phyloP scores from a whole-genome alignment of 2,329 filamentous ascomycete species.

The Madurella mycetomatis region DNA sequence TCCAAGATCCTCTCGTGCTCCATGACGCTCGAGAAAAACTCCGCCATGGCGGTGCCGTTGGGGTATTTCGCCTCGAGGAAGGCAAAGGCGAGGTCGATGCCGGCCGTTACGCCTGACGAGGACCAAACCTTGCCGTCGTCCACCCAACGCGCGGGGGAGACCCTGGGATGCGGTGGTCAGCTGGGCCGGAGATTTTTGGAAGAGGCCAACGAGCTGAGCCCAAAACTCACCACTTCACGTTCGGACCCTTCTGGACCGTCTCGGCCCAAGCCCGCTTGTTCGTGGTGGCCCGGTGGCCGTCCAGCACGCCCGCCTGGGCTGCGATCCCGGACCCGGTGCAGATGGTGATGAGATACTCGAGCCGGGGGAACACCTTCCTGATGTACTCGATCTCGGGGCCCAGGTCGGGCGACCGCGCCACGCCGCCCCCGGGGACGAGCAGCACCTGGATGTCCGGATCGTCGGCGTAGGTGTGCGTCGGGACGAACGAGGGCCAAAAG shows the following conservation, averaged over 20 bases:
- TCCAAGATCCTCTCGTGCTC: slow-evolving; percentile 45
- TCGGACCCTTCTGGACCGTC: slow-evolving; percentile 43
- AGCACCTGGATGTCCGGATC: slow-evolving; percentile 57
- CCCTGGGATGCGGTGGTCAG: slow-evolving; percentile 20
- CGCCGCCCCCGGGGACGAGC: slow-evolving; percentile 61
- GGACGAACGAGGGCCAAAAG: slow-evolving; percentile 35
- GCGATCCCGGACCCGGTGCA: slow-evolving; percentile 61
- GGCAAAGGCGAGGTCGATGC: slow-evolving; percentile 35
- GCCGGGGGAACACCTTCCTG: slow-evolving; percentile 38
- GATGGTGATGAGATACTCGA: slow-evolving; percentile 58
- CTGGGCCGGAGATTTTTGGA: background rate
- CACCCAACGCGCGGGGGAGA: slow-evolving; percentile 59
- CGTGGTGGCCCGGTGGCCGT: slow-evolving; percentile 58
- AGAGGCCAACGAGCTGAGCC: background rate
- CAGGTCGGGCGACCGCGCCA: slow-evolving; percentile 37
- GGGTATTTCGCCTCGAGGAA: slow-evolving; percentile 45
- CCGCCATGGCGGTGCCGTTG: slow-evolving; percentile 41
- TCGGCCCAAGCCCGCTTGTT: slow-evolving; percentile 57
- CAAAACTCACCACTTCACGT: slow-evolving; percentile 48
- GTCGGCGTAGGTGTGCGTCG: slow-evolving; percentile 49
- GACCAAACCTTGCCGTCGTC: slow-evolving; percentile 64
- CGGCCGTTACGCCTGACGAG: slow-evolving; percentile 49
- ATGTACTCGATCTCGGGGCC: slow-evolving; percentile 44
- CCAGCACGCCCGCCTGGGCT: slow-evolving; percentile 55
- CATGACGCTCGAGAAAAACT: slow-evolving; percentile 42